Conservation (phyloP, 352 stramenopile species). For the Globisporangium yorkense region DNA sequence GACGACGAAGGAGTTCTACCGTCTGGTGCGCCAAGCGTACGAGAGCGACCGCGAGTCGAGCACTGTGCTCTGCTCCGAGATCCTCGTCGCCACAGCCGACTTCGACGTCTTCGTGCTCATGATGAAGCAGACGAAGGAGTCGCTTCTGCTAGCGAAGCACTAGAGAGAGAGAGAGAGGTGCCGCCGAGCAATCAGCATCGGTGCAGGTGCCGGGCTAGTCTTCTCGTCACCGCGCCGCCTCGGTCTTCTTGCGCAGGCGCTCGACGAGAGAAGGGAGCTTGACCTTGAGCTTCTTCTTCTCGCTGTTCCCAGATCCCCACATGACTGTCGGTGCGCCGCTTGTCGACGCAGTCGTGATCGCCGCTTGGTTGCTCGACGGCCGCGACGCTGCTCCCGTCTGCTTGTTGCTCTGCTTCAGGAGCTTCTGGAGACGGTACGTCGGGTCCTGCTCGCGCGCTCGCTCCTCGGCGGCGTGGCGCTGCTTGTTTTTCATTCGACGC, state of each 20-base stretch:
- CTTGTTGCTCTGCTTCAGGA: conserved; percentile 26
- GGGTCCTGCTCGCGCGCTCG: conserved; percentile 38
- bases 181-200: too few species aligned
- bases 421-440: conserved; percentile 47
- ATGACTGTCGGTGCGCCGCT: conserved; percentile 16
- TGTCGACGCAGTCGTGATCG: conserved; percentile 5
- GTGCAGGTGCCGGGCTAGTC: too few species aligned
- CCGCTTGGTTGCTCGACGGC: conserved; percentile 15
- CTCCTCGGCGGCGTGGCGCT: conserved; percentile 30
- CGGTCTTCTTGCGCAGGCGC: conserved; percentile 58
- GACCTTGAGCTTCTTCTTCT: conserved; percentile 61
- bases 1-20: conserved; percentile 63
- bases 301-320: conserved; percentile 32
- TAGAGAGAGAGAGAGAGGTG: conserved; percentile 5
- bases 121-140: conserved; percentile 80
- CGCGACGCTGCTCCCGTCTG: background rate
- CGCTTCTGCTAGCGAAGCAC: conserved; percentile 44
- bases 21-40: conserved; percentile 49
- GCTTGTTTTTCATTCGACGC: conserved; percentile 41
- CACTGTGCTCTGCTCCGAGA: conserved; percentile 65
- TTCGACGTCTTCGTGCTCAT: conserved; percentile 81
- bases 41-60: conserved; percentile 51
- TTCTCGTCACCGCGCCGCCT: conserved; percentile 27
- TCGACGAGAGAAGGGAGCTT: conserved; percentile 73
- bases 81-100: conserved; percentile 69